A percentile compares a stretch with the other conserved stretches of the same genome.
phyloP scores from a whole-genome alignment of 108 stramenopile species.

The Nitzschia palea region DNA sequence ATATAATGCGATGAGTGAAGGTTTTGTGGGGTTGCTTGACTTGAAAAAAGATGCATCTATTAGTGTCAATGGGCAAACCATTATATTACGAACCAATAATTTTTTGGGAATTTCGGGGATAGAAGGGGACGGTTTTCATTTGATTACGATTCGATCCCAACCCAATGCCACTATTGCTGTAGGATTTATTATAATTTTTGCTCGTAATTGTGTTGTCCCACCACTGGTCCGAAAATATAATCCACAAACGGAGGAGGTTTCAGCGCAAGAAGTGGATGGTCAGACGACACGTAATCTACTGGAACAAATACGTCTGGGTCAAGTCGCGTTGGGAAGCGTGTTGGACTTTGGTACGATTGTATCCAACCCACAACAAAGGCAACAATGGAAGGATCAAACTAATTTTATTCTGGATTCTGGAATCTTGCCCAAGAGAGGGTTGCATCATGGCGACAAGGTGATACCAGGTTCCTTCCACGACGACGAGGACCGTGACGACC shows the following conservation, averaged over 20 bases:
- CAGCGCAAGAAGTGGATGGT: slow-evolving; percentile 55
- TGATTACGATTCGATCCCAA: slow-evolving; percentile 28
- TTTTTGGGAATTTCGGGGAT: slow-evolving; percentile 40
- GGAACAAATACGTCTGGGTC: slow-evolving; percentile 30
- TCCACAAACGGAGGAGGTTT: slow-evolving; percentile 76
- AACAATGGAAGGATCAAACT: slow-evolving; percentile 25
- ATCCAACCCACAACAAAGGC: slow-evolving; percentile 12
- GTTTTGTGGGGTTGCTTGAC: slow-evolving; percentile 34
- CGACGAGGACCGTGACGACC: slow-evolving; percentile 18
- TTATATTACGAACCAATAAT: slow-evolving; percentile 47
- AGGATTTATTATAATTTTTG: slow-evolving; percentile 10
- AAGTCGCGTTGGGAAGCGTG: slow-evolving; percentile 26
- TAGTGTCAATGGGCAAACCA: slow-evolving; percentile 41
- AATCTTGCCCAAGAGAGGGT: slow-evolving; percentile 15
- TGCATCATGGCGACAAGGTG: slow-evolving; percentile 52
- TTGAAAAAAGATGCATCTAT: slow-evolving; percentile 41
- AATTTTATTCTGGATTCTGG: slow-evolving; percentile 13
- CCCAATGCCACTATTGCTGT: slow-evolving; percentile 21
- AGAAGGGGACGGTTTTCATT: slow-evolving; percentile 38
- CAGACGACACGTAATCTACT: slow-evolving; percentile 46
- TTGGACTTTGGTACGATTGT: slow-evolving; percentile 52
- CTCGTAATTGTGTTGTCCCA: slow-evolving; percentile 1
- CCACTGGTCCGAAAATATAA: slow-evolving; percentile 64
- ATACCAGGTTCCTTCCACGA: slow-evolving; percentile 59
- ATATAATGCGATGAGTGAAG: background rate